Base-by-base conservation (phyloP, 495 filamentous ascomycete genomes). In the Niebla homalea region DNA sequence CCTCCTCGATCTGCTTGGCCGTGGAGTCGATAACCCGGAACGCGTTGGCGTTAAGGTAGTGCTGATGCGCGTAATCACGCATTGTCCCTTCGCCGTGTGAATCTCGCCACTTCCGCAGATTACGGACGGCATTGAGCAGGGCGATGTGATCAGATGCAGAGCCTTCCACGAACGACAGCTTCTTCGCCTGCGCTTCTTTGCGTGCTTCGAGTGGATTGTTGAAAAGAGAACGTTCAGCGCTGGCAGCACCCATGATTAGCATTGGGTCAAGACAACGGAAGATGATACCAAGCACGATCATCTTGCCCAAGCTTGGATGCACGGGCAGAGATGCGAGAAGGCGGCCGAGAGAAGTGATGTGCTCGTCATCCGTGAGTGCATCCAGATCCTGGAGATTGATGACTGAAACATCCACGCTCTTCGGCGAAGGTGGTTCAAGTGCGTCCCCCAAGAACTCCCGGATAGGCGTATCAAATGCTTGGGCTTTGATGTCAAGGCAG, bases 221-320 rank as follows among this genome's bases (percentile, higher is more conserved):
- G 54, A 81, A 79, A 4, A 78, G 54, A n/a, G 62, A 51, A 10
- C 65, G 57, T 25, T 68, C 66, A 4, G 56, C 49, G 2, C 63
- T 58, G 3, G 70, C 61, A 18, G 69, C 66, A 26, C 68, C 74
- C 5, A 80, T 44, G 36, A 81, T 70, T 25, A 81, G 50, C 53
- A 82, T 73, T 0, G 78, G 75, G 48, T 81, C 75, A 10, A 82
- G 63, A 53, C 79, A 82, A 19, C 70, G 66, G 64, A 81, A 82
- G 20, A 80, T 72, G 38, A 77, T 61, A 8, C 76, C 77, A 10
- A 81, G 58, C 20, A 80, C 54, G 36, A 80, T 70, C 71, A 81
- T 69, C 50, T 78, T 80, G 32, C 71, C 77, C 43, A 76, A 60
- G 10, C 60, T 58, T 22, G 78, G 78, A 46, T 72, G 63, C 26